Conservation (phyloP, 345 rosid species). For the Noccaea caerulescens region DNA sequence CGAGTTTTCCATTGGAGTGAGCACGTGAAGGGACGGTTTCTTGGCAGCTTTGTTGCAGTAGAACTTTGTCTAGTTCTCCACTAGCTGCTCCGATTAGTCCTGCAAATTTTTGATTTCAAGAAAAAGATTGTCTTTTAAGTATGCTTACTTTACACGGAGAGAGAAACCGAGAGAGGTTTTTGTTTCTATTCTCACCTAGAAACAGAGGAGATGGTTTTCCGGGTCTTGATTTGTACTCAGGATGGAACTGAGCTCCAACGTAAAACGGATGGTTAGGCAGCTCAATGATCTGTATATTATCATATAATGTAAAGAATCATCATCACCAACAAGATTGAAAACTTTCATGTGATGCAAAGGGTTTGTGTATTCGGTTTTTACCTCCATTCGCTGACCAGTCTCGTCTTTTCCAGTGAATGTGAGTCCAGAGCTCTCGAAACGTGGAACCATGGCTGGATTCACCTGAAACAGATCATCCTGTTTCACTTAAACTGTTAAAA, state of each 20-base stretch:
- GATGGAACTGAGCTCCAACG: constrained; percentile 91
- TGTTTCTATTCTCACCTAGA: constrained; percentile 59
- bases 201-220: constrained; percentile 90
- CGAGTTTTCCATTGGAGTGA: constrained; percentile 46
- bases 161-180: constrained; percentile 4
- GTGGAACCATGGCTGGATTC: constrained; percentile 78
- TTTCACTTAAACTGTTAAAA: constrained; percentile 8
- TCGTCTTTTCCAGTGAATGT: constrained; percentile 91
- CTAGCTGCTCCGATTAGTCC: constrained; percentile 89
- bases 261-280: constrained; percentile 72
- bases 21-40: constrained; percentile 48
- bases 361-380: no score
- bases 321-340: constrained; percentile 18
- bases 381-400: constrained; percentile 91
- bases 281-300: constrained; percentile 63
- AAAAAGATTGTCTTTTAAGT: not conserved
- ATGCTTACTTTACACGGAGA: not conserved
- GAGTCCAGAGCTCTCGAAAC: constrained; percentile 77
- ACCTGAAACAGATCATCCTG: constrained; percentile 55
- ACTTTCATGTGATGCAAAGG: no score
- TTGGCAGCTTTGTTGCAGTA: constrained; percentile 50
- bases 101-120: constrained; percentile 36
- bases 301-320: constrained; percentile 21
- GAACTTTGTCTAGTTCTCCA: constrained; percentile 55
- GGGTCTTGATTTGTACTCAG: constrained; percentile 95